Percentiles rank a stretch among this genome's conserved stretches.
These are phyloP conservation scores for Mycena sp. DNA, from an alignment of 1,284 basidiomycete genomes.

Conservation along the genomic window DNA sequence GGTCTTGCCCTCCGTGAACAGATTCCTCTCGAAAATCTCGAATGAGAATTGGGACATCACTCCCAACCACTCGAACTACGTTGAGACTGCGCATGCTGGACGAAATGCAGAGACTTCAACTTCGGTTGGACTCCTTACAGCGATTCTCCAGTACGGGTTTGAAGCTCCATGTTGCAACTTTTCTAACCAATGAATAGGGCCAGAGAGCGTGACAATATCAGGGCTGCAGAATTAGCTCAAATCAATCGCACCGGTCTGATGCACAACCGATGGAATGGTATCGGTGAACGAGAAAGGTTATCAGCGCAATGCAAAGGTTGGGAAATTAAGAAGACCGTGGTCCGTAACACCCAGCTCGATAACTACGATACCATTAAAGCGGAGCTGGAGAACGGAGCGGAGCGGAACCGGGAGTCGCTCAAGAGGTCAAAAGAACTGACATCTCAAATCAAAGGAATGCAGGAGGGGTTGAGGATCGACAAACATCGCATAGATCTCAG, in stretches of 20 bases:
- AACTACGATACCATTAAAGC: neutral
- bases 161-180: neutral
- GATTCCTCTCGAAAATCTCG: slow-evolving; percentile 8
- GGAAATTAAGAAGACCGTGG: neutral
- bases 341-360: slow-evolving; percentile 3
- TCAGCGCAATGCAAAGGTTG: neutral
- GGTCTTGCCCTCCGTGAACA: neutral
- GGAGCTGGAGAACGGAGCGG: neutral
- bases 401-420: slow-evolving; percentile 4
- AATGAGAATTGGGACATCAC: neutral
- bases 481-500: slow-evolving; percentile 4
- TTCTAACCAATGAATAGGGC: neutral
- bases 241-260: neutral
- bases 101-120: slow-evolving; percentile 10
- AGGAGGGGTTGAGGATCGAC: neutral
- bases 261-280: slow-evolving; percentile 3
- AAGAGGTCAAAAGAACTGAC: neutral
- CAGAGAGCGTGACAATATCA: slow-evolving; percentile 2
- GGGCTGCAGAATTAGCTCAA: neutral
- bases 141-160: slow-evolving; percentile 4
- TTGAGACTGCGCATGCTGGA: slow-evolving; percentile 11
- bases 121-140: neutral
- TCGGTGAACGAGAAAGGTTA: slow-evolving; percentile 3
- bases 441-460: neutral
- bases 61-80: slow-evolving; percentile 8